Evolutionary conservation across 352 stramenopile genomes (phyloP).

Genomic region (Poterioochromonas sp.): DNA sequence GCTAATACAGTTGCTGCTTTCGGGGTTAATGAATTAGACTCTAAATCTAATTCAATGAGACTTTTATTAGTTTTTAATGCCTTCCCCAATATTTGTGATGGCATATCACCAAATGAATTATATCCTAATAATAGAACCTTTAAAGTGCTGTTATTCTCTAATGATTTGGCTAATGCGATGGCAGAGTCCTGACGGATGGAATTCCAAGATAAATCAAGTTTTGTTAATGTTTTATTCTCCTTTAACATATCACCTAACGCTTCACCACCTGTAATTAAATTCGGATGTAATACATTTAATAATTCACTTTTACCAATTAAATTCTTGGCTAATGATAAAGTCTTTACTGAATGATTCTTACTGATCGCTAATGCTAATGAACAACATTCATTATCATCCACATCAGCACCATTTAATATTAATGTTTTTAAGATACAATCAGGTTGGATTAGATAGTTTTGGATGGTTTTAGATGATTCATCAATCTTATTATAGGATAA

Average conservation of each 20-base stretch:
- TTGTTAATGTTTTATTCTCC: conserved; percentile 65
- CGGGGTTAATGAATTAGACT: conserved; percentile 42
- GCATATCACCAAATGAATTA: conserved; percentile 43
- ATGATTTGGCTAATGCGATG: conserved; percentile 31
- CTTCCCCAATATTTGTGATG: conserved; percentile 36
- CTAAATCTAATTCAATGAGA: conserved; percentile 43
- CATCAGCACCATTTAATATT: conserved; percentile 52
- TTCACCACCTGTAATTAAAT: conserved; percentile 66
- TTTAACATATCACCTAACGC: conserved; percentile 66
- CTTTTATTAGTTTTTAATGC: conserved; percentile 39
- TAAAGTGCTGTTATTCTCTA: conserved; percentile 40
- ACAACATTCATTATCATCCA: conserved; percentile 53
- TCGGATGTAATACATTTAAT: conserved; percentile 66
- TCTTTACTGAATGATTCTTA: conserved; percentile 44
- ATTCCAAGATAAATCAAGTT: conserved; percentile 70
- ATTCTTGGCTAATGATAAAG: conserved; percentile 62
- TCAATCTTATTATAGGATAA: conserved; percentile 73
- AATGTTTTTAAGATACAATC: conserved; percentile 59
- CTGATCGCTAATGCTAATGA: background rate
- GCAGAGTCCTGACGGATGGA: conserved; percentile 59
- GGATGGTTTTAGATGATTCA: conserved; percentile 52
- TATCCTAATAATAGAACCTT: conserved; percentile 39
- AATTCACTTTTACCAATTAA: conserved; percentile 65
- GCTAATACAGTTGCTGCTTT: conserved; percentile 30
- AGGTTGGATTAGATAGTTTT: conserved; percentile 54